Evolutionary conservation across 2,329 filamentous ascomycete species (phyloP).

Genomic region (Colletotrichum chrysophilum): DNA sequence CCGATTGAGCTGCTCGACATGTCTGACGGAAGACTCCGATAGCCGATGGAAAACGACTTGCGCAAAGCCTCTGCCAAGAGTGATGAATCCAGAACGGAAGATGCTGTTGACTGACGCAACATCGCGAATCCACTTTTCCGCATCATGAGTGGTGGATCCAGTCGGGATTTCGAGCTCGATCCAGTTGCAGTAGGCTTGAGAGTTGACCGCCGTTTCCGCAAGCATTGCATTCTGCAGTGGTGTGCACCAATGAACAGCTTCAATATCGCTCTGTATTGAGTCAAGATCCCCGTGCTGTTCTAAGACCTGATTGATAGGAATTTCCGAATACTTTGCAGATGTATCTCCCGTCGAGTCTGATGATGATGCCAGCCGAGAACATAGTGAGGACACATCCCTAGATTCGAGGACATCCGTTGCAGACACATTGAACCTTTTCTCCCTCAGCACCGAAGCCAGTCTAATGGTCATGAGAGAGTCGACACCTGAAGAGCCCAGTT

Average conservation of each 20-base stretch:
- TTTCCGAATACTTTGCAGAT: not conserved
- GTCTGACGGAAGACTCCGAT: constrained; percentile 43
- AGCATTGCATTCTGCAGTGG: constrained; percentile 83
- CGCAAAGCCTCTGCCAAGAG: constrained; percentile 57
- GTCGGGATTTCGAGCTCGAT: constrained; percentile 66
- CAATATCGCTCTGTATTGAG: constrained; percentile 24
- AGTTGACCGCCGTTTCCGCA: constrained; percentile 68
- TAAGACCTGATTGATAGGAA: not conserved
- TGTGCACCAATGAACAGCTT: constrained; percentile 67
- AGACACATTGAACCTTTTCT: constrained; percentile 56
- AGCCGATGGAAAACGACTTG: constrained; percentile 69
- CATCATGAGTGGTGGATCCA: constrained; percentile 33
- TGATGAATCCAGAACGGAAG: constrained; percentile 75
- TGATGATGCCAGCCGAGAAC: not conserved
- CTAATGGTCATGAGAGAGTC: constrained; percentile 62
- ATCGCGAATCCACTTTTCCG: constrained; percentile 54
- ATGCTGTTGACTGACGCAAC: constrained; percentile 66
- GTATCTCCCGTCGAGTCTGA: not conserved
- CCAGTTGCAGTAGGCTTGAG: constrained; percentile 77
- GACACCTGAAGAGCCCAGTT: constrained; percentile 61
- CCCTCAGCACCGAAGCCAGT: constrained; percentile 68
- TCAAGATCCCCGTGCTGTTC: not conserved
- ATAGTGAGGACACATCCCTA: constrained; percentile 34
- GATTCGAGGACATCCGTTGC: constrained; percentile 68
- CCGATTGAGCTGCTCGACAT: constrained; percentile 41